Evolutionary conservation across 257 asterid genomes (phyloP).

Genomic region (Echium plantagineum): DNA sequence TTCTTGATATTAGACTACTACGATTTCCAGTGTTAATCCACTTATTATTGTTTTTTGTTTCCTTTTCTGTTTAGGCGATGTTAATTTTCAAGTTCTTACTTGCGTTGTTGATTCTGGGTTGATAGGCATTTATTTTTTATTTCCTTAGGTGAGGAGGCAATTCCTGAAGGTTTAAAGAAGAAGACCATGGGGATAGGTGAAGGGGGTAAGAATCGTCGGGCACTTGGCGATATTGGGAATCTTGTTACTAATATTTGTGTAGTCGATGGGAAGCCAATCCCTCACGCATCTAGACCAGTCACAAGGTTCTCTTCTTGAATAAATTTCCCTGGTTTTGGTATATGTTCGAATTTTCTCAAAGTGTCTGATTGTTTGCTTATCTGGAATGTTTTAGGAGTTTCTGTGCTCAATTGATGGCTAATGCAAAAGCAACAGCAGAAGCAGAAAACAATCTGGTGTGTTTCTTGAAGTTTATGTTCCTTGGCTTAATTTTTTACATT

Average conservation of each 20-base stretch:
- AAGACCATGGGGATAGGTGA: constrained; percentile 37
- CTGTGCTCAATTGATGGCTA: constrained; percentile 71
- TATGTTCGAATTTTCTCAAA: neutral
- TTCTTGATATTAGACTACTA: no score
- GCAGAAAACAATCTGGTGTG: constrained; percentile 46
- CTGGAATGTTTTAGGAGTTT: constrained; percentile 38
- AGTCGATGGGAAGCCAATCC: constrained; percentile 61
- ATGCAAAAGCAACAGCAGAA: constrained; percentile 57
- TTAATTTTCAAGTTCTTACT: no score
- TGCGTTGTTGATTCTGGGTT: no score
- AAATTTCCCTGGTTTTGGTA: neutral
- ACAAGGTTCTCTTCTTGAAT: constrained; percentile 37
- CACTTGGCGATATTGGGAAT: constrained; percentile 84
- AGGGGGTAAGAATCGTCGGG: constrained; percentile 61
- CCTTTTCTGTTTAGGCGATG: no score
- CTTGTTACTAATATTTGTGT: constrained; percentile 37
- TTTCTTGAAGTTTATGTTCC: constrained; percentile 10
- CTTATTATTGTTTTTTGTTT: no score
- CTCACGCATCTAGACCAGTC: constrained; percentile 61
- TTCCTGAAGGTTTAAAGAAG: constrained; percentile 45
- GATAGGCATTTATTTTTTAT: neutral
- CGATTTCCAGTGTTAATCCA: no score
- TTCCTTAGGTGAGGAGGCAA: constrained; percentile 30
- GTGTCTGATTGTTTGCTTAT: neutral
- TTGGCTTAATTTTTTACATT: neutral